These are phyloP conservation scores for Phytopythium sindhum DNA, from an alignment of 352 stramenopile genomes.

Conservation along the genomic window DNA sequence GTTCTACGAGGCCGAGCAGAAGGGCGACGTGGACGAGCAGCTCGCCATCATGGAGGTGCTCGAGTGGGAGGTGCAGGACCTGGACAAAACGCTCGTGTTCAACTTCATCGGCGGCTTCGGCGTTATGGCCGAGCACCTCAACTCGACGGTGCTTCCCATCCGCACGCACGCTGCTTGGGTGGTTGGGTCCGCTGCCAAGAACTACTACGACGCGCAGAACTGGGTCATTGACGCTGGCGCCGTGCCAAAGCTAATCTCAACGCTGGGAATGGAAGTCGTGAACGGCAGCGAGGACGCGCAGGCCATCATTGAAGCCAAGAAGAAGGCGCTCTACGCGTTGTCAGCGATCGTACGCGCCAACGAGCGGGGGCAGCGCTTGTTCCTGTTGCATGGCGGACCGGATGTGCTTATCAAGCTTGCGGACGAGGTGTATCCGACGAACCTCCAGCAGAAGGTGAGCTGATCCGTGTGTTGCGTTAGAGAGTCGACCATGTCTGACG, in stretches of 20 bases:
- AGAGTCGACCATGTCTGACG: background rate
- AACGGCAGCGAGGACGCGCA: constrained; percentile 4
- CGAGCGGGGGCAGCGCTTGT: constrained; percentile 60
- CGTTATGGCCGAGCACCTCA: constrained; percentile 67
- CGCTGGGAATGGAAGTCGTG: constrained; percentile 35
- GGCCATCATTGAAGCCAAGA: constrained; percentile 68
- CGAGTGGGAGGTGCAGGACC: constrained; percentile 86
- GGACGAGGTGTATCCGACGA: constrained; percentile 31
- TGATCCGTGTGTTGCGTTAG: background rate
- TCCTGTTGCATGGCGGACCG: constrained; percentile 43
- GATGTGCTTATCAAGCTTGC: constrained; percentile 39
- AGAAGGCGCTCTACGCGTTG: constrained; percentile 79
- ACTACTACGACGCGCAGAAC: constrained; percentile 78
- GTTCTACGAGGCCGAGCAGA: constrained; percentile 55
- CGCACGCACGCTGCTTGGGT: constrained; percentile 65
- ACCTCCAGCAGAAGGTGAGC: constrained; percentile 66
- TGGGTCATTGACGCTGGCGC: constrained; percentile 76
- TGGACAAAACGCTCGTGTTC: constrained; percentile 86
- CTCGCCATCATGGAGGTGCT: constrained; percentile 61
- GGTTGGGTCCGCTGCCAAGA: constrained; percentile 74
- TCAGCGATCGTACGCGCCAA: constrained; percentile 71
- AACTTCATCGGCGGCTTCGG: constrained; percentile 83
- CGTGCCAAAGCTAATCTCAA: constrained; percentile 64
- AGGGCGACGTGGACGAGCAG: constrained; percentile 40
- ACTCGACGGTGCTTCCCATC: constrained; percentile 61